Evolutionary conservation across 805 yeast species (phyloP).

Genomic region (Barnettozyma siamensis): DNA sequence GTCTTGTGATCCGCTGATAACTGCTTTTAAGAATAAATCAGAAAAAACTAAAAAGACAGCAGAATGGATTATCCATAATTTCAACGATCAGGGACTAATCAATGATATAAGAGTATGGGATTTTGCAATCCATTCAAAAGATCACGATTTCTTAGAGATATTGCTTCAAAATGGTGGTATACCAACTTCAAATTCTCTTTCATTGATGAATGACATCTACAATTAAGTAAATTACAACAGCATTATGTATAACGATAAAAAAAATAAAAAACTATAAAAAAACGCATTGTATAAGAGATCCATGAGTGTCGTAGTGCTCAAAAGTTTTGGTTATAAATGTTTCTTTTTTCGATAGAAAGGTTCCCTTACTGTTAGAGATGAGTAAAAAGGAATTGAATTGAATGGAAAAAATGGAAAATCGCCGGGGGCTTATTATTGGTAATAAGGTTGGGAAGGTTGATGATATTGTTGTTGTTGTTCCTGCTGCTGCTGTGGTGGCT

Average conservation of each 20-base stretch:
- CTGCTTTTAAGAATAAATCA: conserved; percentile 9
- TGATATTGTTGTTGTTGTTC: conserved; percentile 7
- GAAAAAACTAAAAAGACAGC: conserved; percentile 6
- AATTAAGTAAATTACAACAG: too few relatives aligned
- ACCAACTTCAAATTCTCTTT: conserved; percentile 18
- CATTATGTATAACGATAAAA: too few relatives aligned
- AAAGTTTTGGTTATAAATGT: too few relatives aligned
- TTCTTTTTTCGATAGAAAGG: too few relatives aligned
- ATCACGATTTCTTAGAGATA: conserved; percentile 9
- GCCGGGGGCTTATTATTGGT: too few relatives aligned
- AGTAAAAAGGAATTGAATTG: background rate
- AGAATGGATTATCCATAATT: conserved; percentile 16
- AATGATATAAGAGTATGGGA: conserved; percentile 20
- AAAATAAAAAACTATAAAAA: too few relatives aligned
- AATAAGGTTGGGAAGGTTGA: conserved; percentile 11
- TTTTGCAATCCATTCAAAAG: conserved; percentile 6
- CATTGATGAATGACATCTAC: background rate
- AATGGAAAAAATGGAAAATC: background rate
- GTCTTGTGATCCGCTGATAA: conserved; percentile 13
- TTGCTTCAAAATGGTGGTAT: conserved; percentile 19
- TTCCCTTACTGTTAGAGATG: too few relatives aligned
- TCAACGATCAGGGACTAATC: conserved; percentile 5
- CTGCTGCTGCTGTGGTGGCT: conserved; percentile 1
- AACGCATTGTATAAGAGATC: too few relatives aligned
- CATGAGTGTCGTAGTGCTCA: too few relatives aligned